Evolutionary conservation across 2,329 filamentous ascomycete genomes (phyloP).

Genomic region (Phoma sp.): DNA sequence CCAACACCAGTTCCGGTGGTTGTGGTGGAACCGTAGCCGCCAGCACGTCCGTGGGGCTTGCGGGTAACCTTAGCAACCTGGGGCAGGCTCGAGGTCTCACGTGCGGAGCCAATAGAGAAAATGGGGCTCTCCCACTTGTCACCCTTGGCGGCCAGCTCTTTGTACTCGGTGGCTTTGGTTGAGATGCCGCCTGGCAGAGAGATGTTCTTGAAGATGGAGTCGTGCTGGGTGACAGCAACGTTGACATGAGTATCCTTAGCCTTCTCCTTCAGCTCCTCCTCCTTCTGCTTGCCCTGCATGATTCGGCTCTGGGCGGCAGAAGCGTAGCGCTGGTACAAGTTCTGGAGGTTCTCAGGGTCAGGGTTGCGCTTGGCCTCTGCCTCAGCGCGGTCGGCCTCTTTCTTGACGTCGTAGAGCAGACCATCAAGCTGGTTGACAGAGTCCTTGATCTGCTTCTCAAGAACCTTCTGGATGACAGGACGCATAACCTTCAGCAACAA

Average conservation of each 20-base stretch:
- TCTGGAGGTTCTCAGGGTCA: slow-evolving; percentile 76
- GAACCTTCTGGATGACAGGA: slow-evolving; percentile 82
- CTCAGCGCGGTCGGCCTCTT: slow-evolving; percentile 78
- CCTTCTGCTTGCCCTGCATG: slow-evolving; percentile 80
- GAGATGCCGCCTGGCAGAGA: slow-evolving; percentile 87
- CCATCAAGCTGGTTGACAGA: slow-evolving; percentile 78
- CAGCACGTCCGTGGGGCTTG: slow-evolving; percentile 63
- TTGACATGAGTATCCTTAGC: slow-evolving; percentile 77
- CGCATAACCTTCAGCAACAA: slow-evolving; percentile 83
- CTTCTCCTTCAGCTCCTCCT: slow-evolving; percentile 59
- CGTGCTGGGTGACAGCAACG: slow-evolving; percentile 82
- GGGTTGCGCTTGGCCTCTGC: slow-evolving; percentile 67
- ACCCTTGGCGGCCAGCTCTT: slow-evolving; percentile 83
- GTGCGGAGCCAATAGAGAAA: slow-evolving; percentile 83
- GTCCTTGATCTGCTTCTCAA: slow-evolving; percentile 89
- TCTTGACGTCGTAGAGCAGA: slow-evolving; percentile 77
- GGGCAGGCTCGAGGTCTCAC: slow-evolving; percentile 76
- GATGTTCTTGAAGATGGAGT: slow-evolving; percentile 91
- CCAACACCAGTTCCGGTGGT: slow-evolving; percentile 16
- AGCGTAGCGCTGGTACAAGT: slow-evolving; percentile 87
- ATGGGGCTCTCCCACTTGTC: slow-evolving; percentile 94
- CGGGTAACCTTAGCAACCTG: slow-evolving; percentile 60
- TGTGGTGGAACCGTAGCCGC: slow-evolving; percentile 36
- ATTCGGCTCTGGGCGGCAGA: slow-evolving; percentile 76
- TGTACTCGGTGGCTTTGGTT: slow-evolving; percentile 93